Percentiles rank a stretch among this genome's conserved stretches.
Conservation (phyloP, 352 stramenopile genomes). For the Globisporangium nagaii region DNA sequence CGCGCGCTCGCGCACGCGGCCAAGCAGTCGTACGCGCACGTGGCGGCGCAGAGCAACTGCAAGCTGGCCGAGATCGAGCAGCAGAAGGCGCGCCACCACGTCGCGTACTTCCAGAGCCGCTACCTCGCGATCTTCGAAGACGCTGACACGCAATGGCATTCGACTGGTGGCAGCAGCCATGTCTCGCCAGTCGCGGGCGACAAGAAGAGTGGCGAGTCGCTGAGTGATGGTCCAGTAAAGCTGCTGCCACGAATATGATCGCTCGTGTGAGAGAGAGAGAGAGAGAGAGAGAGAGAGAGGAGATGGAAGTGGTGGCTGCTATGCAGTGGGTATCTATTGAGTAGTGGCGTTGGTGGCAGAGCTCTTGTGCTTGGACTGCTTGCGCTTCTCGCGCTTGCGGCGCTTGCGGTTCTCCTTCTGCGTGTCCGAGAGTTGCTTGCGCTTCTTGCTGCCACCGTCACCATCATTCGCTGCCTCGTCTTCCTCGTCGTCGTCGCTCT, state of each 20-base stretch:
- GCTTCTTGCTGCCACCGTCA: slow-evolving; percentile 31
- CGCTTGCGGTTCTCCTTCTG: slow-evolving; percentile 75
- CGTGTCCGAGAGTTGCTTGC: slow-evolving; percentile 50
- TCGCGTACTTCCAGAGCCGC: slow-evolving; percentile 42
- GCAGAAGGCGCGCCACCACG: slow-evolving; percentile 33
- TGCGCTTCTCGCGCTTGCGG: slow-evolving; percentile 65
- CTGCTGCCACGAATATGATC: slow-evolving; percentile 3
- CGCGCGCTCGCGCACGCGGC: slow-evolving; percentile 24
- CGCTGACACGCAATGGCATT: not conserved
- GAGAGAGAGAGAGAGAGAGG: no score
- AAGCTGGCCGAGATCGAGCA: slow-evolving; percentile 50
- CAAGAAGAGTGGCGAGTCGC: no score
- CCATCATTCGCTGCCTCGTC: not conserved
- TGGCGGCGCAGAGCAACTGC: slow-evolving; percentile 38
- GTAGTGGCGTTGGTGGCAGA: not conserved
- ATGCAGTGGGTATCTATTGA: not conserved
- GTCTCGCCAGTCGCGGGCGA: no score
- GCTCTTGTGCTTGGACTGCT: slow-evolving; percentile 16
- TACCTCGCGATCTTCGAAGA: slow-evolving; percentile 15
- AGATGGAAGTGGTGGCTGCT: not conserved
- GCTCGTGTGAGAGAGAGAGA: no score
- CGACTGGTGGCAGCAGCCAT: not conserved
- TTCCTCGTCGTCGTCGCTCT: not conserved
- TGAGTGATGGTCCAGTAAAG: no score
- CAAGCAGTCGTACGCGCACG: slow-evolving; percentile 36